Conservation (phyloP, 2,329 filamentous ascomycete genomes). For the Phaeosphaeriaceae sp. region DNA sequence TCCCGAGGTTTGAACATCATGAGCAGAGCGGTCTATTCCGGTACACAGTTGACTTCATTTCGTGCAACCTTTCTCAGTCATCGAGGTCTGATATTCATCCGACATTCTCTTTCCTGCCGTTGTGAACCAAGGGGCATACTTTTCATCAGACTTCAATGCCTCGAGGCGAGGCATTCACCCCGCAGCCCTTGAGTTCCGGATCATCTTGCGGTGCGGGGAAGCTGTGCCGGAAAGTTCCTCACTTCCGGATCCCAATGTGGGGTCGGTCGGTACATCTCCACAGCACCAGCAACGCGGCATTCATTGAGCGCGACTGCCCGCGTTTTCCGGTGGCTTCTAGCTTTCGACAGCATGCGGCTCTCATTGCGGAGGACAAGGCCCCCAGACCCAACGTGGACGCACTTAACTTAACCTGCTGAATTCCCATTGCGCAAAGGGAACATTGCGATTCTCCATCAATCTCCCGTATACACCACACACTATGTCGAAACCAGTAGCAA, state of each 20-base stretch:
- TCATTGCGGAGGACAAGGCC: neutral
- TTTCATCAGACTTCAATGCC: too few species aligned
- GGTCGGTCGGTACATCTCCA: constrained; percentile 14
- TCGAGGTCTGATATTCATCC: too few species aligned
- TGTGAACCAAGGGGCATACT: too few species aligned
- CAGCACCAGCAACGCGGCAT: constrained; percentile 5
- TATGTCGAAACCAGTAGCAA: constrained; percentile 51
- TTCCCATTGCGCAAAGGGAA: neutral
- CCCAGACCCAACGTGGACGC: neutral
- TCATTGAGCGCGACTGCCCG: neutral
- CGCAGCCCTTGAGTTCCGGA: constrained; percentile 11
- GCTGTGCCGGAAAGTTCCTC: neutral
- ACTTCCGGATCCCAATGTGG: constrained; percentile 13
- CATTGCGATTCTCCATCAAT: neutral
- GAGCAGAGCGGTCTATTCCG: neutral
- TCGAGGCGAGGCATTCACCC: constrained; percentile 5
- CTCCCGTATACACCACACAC: neutral
- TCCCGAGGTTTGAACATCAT: neutral
- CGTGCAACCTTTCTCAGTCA: too few species aligned
- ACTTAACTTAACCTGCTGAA: neutral
- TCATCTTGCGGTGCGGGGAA: constrained; percentile 16
- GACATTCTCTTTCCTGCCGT: too few species aligned
- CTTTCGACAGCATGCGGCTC: neutral
- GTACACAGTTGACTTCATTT: neutral
- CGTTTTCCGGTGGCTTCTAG: neutral